A percentile compares a stretch with the other conserved stretches of the same genome.
Evolutionary conservation across 768 basidiomycete species (phyloP).

Genomic region (Suillus subaureus): DNA sequence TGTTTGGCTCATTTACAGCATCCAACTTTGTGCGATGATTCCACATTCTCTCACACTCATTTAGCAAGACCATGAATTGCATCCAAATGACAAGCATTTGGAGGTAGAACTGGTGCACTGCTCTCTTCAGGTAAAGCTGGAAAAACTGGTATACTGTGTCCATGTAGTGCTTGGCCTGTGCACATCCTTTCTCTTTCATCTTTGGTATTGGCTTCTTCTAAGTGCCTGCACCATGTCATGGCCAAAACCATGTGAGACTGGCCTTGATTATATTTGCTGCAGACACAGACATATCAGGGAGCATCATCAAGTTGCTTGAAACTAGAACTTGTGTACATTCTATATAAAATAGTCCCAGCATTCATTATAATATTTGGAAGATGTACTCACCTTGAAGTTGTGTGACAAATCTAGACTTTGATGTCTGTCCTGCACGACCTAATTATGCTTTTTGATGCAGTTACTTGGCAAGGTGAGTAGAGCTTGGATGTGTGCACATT

Average conservation of each 20-base stretch:
- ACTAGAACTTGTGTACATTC: neutral
- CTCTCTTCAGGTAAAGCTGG: neutral
- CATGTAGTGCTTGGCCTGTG: neutral
- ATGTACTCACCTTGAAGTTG: too few species aligned
- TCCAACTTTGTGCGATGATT: neutral
- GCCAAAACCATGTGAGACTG: too few species aligned
- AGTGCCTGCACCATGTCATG: too few species aligned
- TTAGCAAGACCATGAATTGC: neutral
- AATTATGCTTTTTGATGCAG: too few species aligned
- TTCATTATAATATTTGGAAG: too few species aligned
- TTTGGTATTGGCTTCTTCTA: neutral
- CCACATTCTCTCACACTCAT: neutral
- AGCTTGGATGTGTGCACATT: too few species aligned
- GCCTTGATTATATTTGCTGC: too few species aligned
- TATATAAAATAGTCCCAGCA: neutral
- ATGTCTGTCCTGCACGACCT: too few species aligned
- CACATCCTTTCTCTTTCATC: neutral
- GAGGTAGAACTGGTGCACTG: neutral
- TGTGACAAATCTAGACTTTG: too few species aligned
- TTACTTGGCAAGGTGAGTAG: too few species aligned
- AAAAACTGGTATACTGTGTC: neutral
- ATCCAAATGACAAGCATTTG: neutral
- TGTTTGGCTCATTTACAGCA: neutral
- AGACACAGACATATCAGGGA: too few species aligned
- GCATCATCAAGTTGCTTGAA: too few species aligned